These are phyloP conservation scores for Cupressus sempervirens DNA, from an alignment of 75 land plant genomes.

Conservation along the genomic window DNA sequence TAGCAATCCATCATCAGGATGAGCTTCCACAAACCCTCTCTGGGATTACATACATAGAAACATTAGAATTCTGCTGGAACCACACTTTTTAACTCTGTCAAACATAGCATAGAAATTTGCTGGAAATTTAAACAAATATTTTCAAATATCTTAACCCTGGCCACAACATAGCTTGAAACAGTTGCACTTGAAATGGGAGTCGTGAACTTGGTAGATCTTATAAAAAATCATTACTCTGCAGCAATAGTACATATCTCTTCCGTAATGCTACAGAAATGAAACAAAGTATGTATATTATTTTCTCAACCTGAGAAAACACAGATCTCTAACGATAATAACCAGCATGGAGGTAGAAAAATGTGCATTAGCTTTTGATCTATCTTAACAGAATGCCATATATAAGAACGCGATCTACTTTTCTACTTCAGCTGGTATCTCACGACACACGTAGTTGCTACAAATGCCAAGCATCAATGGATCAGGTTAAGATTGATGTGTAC, in stretches of 20 bases:
- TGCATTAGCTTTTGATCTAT: background rate
- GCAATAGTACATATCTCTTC: background rate
- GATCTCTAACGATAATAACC: background rate
- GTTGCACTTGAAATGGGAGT: background rate
- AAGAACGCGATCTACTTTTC: background rate
- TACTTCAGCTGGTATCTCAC: background rate
- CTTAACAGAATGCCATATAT: background rate
- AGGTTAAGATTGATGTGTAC: background rate
- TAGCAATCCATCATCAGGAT: slow-evolving; percentile 84
- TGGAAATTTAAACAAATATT: background rate
- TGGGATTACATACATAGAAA: slow-evolving; percentile 19
- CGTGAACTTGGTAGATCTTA: background rate
- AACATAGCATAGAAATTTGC: background rate
- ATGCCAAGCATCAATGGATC: background rate
- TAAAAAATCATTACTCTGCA: background rate
- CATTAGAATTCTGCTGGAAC: background rate
- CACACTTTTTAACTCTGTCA: background rate
- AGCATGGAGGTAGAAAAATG: background rate
- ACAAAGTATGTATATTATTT: background rate
- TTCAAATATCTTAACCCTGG: background rate
- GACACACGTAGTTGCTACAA: background rate
- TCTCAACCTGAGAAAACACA: background rate
- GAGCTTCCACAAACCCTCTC: slow-evolving; percentile 83
- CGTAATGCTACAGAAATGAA: background rate
- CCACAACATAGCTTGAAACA: background rate